A percentile compares a stretch with the other conserved stretches of the same genome.
Evolutionary conservation across 2,329 filamentous ascomycete genomes (phyloP).

Genomic region (Colletotrichum cereale): DNA sequence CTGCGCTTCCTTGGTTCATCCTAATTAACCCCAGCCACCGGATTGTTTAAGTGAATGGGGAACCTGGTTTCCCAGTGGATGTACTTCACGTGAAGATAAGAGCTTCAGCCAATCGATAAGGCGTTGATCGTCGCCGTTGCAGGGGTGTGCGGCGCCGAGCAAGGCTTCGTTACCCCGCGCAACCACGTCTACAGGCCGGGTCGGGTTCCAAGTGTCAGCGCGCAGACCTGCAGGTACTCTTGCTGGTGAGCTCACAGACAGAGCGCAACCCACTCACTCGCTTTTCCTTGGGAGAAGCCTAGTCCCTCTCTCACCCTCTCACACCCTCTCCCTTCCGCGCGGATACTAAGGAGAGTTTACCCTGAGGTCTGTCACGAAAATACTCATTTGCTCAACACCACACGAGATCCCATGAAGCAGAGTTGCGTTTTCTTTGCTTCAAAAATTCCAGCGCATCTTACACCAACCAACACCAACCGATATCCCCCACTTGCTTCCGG

Average conservation of each 20-base stretch:
- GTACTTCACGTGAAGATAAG: constrained; percentile 32
- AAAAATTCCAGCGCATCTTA: background rate
- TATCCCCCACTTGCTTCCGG: constrained; percentile 29
- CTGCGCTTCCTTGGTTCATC: constrained; percentile 10
- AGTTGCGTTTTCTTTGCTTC: constrained; percentile 19
- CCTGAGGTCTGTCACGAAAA: constrained; percentile 15
- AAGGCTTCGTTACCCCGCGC: constrained; percentile 41
- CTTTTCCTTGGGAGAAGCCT: constrained; percentile 18
- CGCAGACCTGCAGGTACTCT: constrained; percentile 14
- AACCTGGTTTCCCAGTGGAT: background rate
- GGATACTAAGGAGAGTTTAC: constrained; percentile 19
- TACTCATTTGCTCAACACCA: constrained; percentile 12
- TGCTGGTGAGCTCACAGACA: constrained; percentile 35
- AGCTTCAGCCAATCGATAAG: constrained; percentile 40
- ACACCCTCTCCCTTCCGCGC: background rate
- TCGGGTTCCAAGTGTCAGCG: constrained; percentile 23
- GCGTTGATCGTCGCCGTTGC: constrained; percentile 1
- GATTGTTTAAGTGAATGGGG: constrained; percentile 7
- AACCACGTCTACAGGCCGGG: constrained; percentile 34
- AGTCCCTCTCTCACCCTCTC: background rate
- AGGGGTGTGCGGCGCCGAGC: constrained; percentile 28
- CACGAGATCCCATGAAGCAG: constrained; percentile 8
- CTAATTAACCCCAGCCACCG: constrained; percentile 12
- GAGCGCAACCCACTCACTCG: constrained; percentile 20
- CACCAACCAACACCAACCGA: constrained; percentile 13